phyloP scores from a whole-genome alignment of 2,329 filamentous ascomycete genomes.

The Microdochium bolleyi region DNA sequence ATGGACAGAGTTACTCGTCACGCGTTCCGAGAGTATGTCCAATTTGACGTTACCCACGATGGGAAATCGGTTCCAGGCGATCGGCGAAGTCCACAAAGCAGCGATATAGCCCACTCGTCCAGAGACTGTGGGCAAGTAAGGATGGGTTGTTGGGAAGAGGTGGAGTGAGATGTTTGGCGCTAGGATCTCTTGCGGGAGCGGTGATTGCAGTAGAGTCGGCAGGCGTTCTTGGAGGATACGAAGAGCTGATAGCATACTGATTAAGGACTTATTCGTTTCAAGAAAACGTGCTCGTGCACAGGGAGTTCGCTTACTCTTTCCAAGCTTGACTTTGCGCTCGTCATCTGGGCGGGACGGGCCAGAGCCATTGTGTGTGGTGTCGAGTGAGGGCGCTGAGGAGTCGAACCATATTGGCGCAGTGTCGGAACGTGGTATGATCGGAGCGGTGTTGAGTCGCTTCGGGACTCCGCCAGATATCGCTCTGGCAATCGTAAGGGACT shows the following conservation, averaged over 20 bases:
- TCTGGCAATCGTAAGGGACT: neutral
- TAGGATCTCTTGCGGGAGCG: slow-evolving; percentile 67
- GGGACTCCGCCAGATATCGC: neutral
- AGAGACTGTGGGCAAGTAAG: slow-evolving; percentile 84
- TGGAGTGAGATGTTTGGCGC: slow-evolving; percentile 65
- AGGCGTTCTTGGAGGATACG: slow-evolving; percentile 58
- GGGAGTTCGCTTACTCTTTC: slow-evolving; percentile 55
- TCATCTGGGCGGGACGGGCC: slow-evolving; percentile 32
- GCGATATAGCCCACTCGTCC: slow-evolving; percentile 87
- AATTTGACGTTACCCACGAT: slow-evolving; percentile 85
- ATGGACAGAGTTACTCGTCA: slow-evolving; percentile 54
- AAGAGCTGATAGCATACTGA: slow-evolving; percentile 46
- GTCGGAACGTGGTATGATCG: slow-evolving; percentile 11
- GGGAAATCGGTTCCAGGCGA: slow-evolving; percentile 91
- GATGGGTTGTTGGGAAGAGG: slow-evolving; percentile 70
- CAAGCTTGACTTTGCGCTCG: slow-evolving; percentile 54
- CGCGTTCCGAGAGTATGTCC: slow-evolving; percentile 82
- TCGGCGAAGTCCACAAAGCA: slow-evolving; percentile 89
- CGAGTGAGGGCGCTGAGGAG: slow-evolving; percentile 22
- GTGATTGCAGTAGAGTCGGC: slow-evolving; percentile 59
- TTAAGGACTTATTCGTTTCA: too few relatives aligned
- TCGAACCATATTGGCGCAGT: slow-evolving; percentile 35
- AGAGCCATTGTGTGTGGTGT: slow-evolving; percentile 10
- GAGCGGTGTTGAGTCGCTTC: slow-evolving; percentile 1
- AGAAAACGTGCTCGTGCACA: too few relatives aligned